Percentiles rank a stretch among this genome's conserved stretches.
These are phyloP conservation scores for Gracilaria vermiculophylla DNA, from an alignment of 23 red algal genomes.

Conservation along the genomic window DNA sequence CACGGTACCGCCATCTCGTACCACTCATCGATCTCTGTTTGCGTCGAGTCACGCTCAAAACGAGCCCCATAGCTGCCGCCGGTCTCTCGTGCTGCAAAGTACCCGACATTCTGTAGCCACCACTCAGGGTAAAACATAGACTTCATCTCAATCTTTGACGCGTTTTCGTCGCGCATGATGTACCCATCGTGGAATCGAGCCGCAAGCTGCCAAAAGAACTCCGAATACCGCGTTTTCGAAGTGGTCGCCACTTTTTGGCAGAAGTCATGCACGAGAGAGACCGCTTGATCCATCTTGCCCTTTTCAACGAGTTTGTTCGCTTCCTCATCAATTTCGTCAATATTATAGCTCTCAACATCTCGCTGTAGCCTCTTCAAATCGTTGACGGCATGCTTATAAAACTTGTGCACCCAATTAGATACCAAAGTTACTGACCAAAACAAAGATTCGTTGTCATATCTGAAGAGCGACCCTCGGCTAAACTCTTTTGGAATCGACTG, in stretches of 20 bases:
- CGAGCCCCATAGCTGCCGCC: slow-evolving; percentile 6
- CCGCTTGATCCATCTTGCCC: background rate
- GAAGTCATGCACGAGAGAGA: slow-evolving; percentile 3
- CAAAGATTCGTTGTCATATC: slow-evolving; percentile 44
- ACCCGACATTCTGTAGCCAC: slow-evolving; percentile 53
- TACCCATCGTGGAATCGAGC: slow-evolving; percentile 58
- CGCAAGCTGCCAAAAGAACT: slow-evolving; percentile 35
- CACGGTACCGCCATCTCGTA: background rate
- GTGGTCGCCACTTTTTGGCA: background rate
- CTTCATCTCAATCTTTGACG: slow-evolving; percentile 19
- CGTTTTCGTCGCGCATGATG: slow-evolving; percentile 1
- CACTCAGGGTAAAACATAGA: slow-evolving; percentile 46
- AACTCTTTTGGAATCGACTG: slow-evolving; percentile 3
- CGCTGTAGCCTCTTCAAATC: slow-evolving; percentile 26
- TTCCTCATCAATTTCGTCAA: slow-evolving; percentile 9
- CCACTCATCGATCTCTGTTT: background rate
- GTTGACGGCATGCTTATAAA: slow-evolving; percentile 10
- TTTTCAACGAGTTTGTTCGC: background rate
- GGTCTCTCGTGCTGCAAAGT: slow-evolving; percentile 57
- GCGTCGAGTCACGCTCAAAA: background rate
- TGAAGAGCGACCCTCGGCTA: slow-evolving; percentile 38
- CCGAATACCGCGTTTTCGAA: slow-evolving; percentile 5
- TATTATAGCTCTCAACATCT: slow-evolving; percentile 22
- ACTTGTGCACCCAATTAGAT: slow-evolving; percentile 67
- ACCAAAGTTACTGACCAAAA: slow-evolving; percentile 56